Percentiles rank a stretch among this genome's conserved stretches.
These are phyloP conservation scores for Saccharata proteae DNA, from an alignment of 2,329 filamentous ascomycete genomes.

Conservation along the genomic window DNA sequence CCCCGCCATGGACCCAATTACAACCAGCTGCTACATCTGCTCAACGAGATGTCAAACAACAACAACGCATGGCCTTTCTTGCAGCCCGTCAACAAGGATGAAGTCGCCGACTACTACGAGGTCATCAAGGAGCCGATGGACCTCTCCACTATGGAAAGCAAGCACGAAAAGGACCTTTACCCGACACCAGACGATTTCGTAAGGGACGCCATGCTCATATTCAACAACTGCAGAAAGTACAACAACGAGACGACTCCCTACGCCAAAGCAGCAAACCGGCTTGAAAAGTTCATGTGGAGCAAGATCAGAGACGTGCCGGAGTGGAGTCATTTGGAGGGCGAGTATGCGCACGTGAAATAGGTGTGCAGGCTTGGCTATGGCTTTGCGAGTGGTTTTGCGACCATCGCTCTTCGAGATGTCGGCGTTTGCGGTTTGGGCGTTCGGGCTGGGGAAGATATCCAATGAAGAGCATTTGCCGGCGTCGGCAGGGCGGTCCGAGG, in stretches of 20 bases:
- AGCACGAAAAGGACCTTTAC: conserved; percentile 89
- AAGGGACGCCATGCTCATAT: conserved; percentile 76
- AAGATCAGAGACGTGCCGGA: conserved; percentile 86
- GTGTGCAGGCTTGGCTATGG: background rate
- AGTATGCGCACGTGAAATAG: conserved; percentile 8
- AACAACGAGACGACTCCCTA: conserved; percentile 94
- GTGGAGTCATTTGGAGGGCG: conserved; percentile 45
- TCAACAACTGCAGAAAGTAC: conserved; percentile 90
- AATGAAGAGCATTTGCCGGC: no score
- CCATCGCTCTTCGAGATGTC: no score
- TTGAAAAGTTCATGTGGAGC: conserved; percentile 92
- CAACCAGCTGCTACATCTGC: conserved; percentile 80
- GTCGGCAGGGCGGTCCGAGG: no score
- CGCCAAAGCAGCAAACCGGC: conserved; percentile 84
- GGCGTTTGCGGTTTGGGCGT: no score
- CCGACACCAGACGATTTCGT: conserved; percentile 85
- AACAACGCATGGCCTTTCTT: conserved; percentile 90
- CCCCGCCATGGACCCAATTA: conserved; percentile 94
- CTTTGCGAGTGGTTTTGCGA: no score
- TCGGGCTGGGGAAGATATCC: no score
- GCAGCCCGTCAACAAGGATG: conserved; percentile 84
- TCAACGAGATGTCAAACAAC: conserved; percentile 94
- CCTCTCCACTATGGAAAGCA: conserved; percentile 85
- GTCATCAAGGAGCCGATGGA: conserved; percentile 99
- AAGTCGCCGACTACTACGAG: conserved; percentile 97